Evolutionary conservation across 352 stramenopile species (phyloP).

Genomic region (Globisporangium uncinulatum): DNA sequence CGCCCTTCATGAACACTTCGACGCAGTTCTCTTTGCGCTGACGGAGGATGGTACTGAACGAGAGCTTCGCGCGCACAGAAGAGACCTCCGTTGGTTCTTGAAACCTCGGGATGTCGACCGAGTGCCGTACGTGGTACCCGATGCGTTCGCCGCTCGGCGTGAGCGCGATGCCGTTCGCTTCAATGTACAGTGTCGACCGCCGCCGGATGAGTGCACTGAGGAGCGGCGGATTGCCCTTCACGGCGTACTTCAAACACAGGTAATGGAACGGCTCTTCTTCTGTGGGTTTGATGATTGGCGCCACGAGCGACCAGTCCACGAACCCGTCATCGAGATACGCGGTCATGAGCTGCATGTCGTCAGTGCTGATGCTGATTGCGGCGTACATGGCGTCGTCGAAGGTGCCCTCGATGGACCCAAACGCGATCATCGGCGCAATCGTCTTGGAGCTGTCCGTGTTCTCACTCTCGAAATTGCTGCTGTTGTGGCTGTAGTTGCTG

Average conservation of each 20-base stretch:
- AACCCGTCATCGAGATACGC: constrained; percentile 47
- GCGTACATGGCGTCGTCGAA: constrained; percentile 4
- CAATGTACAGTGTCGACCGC: not conserved
- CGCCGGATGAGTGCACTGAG: constrained; percentile 30
- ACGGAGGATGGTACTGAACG: too few species aligned
- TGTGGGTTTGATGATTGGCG: constrained; percentile 26
- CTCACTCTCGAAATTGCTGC: too few species aligned
- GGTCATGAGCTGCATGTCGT: constrained; percentile 47
- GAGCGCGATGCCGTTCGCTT: not conserved
- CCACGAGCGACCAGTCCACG: constrained; percentile 38
- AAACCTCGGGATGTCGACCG: too few species aligned
- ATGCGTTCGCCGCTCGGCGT: too few species aligned
- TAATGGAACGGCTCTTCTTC: constrained; percentile 35
- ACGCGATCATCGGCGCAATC: not conserved
- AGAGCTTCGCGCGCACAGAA: too few species aligned
- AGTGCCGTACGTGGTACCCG: too few species aligned
- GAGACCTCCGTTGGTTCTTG: too few species aligned
- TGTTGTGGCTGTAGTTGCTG: too few species aligned
- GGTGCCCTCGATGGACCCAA: constrained; percentile 3
- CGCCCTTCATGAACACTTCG: too few species aligned
- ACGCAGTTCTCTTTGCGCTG: too few species aligned
- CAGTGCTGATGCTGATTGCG: constrained; percentile 6
- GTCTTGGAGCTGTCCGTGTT: too few species aligned
- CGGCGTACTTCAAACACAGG: constrained; percentile 42
- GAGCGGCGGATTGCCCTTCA: constrained; percentile 33